Base-by-base conservation (phyloP, 176 grass and related monocot species). In the Ensete glaucum region DNA sequence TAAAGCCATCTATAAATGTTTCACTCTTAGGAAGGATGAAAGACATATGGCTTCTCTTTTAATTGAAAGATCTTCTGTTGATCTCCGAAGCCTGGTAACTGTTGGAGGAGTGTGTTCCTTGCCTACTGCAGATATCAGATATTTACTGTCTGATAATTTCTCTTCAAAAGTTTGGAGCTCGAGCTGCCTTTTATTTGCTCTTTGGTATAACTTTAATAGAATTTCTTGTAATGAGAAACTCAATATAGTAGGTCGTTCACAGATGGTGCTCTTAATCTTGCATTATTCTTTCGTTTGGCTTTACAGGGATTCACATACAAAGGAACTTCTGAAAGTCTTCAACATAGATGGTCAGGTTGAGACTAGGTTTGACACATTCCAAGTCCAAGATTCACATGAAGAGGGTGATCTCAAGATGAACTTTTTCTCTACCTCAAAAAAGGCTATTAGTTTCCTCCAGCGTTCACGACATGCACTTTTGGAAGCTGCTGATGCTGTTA, bases 281-380 rank as follows among this genome's bases (percentile, higher is more conserved):
- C 9, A 56, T 74, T 11, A 21, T 73, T 57, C 21, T 58, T 24
- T 27, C 1, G 29, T 58, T 21, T 27, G 53, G 1, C 8, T 73
- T 55, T 3, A 2, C 74, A 76, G 74, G 74, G 74, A 76, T 64
- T 62, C 74, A 64, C 43, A 8, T 16, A 76, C 74, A 64, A 76
- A 76, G 34, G 74, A 76, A 48, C 74, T 76, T 15, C 34, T 76
- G 51, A 76, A 76, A 76, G 43, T 77, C 8, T 77, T 66, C 21
- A 77, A 77, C 49, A 65, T 77, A 52, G 75, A 77, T 53, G 75
- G 75, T 53, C 75, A 77, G 50, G 60, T 77, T 51, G 75, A 65
- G n/a, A 65, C 57, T 76, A 23, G 74, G 26, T 76, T 76, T 51
- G 74, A 64, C n/a, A 64, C 21, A 9, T 66, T 24, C 11, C 6